Evolutionary conservation across 768 basidiomycete species (phyloP).

Genomic region (Hypholoma sublateritium): DNA sequence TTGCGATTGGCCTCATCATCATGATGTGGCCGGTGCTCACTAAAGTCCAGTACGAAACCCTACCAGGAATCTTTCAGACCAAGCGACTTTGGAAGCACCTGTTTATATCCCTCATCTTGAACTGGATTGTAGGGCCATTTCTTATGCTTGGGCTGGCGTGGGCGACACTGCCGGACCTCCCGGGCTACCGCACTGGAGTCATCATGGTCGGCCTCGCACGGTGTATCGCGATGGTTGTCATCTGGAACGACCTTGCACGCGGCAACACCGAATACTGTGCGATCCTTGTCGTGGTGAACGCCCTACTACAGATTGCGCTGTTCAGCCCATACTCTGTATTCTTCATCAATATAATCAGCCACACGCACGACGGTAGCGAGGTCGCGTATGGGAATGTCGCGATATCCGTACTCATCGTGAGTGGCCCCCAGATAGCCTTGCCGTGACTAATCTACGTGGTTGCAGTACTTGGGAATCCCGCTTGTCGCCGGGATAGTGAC

Average conservation of each 20-base stretch:
- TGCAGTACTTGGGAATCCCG: constrained; percentile 84
- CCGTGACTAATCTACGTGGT: background rate
- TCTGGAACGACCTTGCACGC: constrained; percentile 75
- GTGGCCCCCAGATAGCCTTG: constrained; percentile 22
- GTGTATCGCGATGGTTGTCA: constrained; percentile 76
- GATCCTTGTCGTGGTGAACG: constrained; percentile 80
- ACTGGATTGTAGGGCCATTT: constrained; percentile 82
- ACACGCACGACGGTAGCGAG: constrained; percentile 32
- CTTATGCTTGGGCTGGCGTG: constrained; percentile 85
- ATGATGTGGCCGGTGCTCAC: constrained; percentile 89
- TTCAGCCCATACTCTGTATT: constrained; percentile 74
- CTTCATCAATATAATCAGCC: constrained; percentile 73
- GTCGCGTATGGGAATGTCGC: constrained; percentile 60
- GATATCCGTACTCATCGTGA: constrained; percentile 69
- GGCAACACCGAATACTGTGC: constrained; percentile 76
- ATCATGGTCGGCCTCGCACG: constrained; percentile 80
- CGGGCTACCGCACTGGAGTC: constrained; percentile 73
- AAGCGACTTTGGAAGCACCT: constrained; percentile 66
- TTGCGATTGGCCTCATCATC: constrained; percentile 76
- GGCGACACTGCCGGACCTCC: constrained; percentile 81
- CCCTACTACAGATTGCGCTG: constrained; percentile 73
- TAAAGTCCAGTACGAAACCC: constrained; percentile 74
- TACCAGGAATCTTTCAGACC: constrained; percentile 57
- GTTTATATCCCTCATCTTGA: constrained; percentile 63
- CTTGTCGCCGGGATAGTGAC: constrained; percentile 72